phyloP scores from a whole-genome alignment of 2,329 filamentous ascomycete species.

The Pestalotiopsis sp. region DNA sequence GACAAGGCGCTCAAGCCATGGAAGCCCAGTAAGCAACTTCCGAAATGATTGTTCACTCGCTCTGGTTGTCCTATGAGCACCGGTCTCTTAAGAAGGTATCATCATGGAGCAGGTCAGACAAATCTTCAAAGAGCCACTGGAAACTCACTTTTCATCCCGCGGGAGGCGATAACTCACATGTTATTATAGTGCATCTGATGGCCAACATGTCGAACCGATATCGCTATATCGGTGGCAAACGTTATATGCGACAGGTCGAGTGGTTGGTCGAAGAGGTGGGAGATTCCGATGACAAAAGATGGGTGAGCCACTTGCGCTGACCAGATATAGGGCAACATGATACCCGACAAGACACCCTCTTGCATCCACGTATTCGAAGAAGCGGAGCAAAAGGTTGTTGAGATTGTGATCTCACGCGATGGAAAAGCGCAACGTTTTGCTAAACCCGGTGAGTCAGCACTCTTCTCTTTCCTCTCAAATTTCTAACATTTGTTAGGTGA shows the following conservation, averaged over 20 bases:
- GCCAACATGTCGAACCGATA: not conserved
- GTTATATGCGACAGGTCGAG: not conserved
- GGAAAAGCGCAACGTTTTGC: not conserved
- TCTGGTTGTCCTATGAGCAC: too few species aligned
- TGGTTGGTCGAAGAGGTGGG: not conserved
- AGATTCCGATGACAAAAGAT: too few species aligned
- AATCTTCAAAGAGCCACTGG: too few species aligned
- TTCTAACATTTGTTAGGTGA: not conserved
- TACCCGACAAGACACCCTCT: not conserved
- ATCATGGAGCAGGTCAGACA: too few species aligned
- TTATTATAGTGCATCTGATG: not conserved
- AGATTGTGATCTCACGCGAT: not conserved
- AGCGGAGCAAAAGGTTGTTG: not conserved
- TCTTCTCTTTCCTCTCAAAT: not conserved
- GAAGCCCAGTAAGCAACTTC: too few species aligned
- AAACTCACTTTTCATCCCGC: too few species aligned
- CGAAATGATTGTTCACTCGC: too few species aligned
- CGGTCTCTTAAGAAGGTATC: too few species aligned
- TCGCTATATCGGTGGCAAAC: not conserved
- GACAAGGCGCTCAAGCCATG: not conserved
- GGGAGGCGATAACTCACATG: too few species aligned
- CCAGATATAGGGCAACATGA: not conserved
- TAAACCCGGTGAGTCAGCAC: not conserved
- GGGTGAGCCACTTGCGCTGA: not conserved
- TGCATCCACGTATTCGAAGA: not conserved